These are phyloP conservation scores for Exserohilum turcica DNA, from an alignment of 2,329 filamentous ascomycete species.

Conservation along the genomic window DNA sequence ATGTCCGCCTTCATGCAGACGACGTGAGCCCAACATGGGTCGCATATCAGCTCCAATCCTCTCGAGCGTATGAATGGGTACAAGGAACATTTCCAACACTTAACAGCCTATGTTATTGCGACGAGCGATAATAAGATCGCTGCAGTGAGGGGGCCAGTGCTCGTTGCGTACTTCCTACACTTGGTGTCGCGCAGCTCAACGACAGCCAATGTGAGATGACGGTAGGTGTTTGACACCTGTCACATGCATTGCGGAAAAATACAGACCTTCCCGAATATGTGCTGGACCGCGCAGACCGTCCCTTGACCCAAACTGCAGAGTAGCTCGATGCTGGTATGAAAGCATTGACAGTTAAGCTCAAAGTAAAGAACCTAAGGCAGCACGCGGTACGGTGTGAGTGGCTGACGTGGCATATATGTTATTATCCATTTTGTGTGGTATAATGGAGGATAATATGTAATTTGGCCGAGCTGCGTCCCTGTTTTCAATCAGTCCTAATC, in stretches of 20 bases:
- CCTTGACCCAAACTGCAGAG: slow-evolving; percentile 17
- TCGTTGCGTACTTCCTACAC: slow-evolving; percentile 39
- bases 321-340: slow-evolving; percentile 30
- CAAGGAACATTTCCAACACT: neutral
- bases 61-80: neutral
- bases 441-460: slow-evolving; percentile 26
- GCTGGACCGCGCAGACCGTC: slow-evolving; percentile 28
- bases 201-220: slow-evolving; percentile 26
- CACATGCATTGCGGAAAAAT: slow-evolving; percentile 25
- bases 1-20: neutral
- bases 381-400: slow-evolving; percentile 30
- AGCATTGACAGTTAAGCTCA: slow-evolving; percentile 36
- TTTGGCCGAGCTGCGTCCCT: neutral
- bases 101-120: slow-evolving; percentile 20
- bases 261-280: slow-evolving; percentile 22
- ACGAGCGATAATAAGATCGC: slow-evolving; percentile 15
- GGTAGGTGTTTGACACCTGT: slow-evolving; percentile 19
- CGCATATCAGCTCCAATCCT: neutral
- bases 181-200: slow-evolving; percentile 30
- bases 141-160: slow-evolving; percentile 30
- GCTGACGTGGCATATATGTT: slow-evolving; percentile 26
- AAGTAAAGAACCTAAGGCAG: slow-evolving; percentile 18
- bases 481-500: neutral
- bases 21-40: neutral
- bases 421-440: neutral